Evolutionary conservation across 495 filamentous ascomycete species (phyloP).

Genomic region (Aspergillus homomorphus): DNA sequence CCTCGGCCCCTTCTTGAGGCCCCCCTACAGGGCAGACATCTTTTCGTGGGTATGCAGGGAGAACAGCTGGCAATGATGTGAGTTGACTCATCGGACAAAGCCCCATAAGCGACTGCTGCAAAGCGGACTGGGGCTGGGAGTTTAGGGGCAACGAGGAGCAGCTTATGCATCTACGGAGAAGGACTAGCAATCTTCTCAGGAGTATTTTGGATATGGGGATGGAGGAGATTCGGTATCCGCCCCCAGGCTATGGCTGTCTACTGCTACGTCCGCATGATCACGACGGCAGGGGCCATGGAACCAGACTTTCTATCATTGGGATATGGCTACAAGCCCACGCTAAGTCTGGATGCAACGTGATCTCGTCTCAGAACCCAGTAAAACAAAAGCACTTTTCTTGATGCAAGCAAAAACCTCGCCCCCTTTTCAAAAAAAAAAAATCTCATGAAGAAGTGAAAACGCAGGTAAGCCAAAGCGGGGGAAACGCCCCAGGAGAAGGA

Average conservation of each 20-base stretch:
- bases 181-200: not conserved
- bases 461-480: not conserved
- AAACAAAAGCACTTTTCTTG: slow-evolving; percentile 10
- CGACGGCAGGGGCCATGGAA: not conserved
- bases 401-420: not conserved
- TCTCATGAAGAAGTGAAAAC: not conserved
- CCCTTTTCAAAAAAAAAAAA: not conserved
- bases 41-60: not conserved
- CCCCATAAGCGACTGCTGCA: not conserved
- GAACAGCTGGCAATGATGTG: not conserved
- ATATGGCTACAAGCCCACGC: not conserved
- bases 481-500: too few relatives aligned
- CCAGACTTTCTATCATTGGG: not conserved
- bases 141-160: not conserved
- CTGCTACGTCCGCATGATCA: not conserved
- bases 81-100: not conserved
- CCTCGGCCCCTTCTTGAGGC: too few relatives aligned
- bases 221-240: not conserved
- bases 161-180: not conserved
- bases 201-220: not conserved
- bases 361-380: not conserved
- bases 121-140: not conserved
- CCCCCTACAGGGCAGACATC: not conserved
- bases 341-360: not conserved
- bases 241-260: not conserved